Evolutionary conservation across 139 green algal species (phyloP).

Genomic region (Spirogloea muscicola): DNA sequence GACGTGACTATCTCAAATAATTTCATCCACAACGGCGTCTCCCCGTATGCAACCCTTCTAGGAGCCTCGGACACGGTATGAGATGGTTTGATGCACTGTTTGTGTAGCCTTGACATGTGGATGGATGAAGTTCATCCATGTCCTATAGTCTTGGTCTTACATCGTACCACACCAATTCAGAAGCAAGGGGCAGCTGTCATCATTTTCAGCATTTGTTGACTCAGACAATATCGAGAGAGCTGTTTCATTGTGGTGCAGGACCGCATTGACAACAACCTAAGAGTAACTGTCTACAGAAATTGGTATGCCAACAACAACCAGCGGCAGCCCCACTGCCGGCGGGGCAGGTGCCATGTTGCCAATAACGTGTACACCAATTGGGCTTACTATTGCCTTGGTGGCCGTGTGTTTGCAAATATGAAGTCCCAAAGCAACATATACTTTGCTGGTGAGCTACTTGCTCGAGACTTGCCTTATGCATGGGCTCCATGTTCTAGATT

Average conservation of each 20-base stretch:
- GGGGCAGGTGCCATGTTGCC: slow-evolving; percentile 1
- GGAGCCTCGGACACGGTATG: background rate
- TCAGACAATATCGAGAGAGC: too few species aligned
- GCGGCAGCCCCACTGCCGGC: slow-evolving; percentile 1
- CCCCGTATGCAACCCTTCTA: background rate
- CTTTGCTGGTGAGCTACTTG: too few species aligned
- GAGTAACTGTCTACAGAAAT: background rate
- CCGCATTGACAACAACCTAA: background rate
- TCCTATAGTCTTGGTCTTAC: too few species aligned
- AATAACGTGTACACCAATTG: slow-evolving; percentile 1
- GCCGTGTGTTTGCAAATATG: background rate
- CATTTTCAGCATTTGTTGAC: too few species aligned
- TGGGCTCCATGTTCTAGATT: too few species aligned
- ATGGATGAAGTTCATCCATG: too few species aligned
- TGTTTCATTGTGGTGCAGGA: too few species aligned
- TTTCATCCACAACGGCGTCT: background rate
- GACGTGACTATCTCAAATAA: slow-evolving; percentile 12
- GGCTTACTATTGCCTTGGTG: slow-evolving; percentile 1
- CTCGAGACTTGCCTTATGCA: too few species aligned
- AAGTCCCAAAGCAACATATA: background rate
- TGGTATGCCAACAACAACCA: background rate
- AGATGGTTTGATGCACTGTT: too few species aligned
- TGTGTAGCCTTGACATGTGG: too few species aligned
- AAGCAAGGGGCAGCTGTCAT: too few species aligned
- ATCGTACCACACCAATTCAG: too few species aligned